phyloP scores from a whole-genome alignment of 345 rosid genomes.

The Rhizophora apiculata region DNA sequence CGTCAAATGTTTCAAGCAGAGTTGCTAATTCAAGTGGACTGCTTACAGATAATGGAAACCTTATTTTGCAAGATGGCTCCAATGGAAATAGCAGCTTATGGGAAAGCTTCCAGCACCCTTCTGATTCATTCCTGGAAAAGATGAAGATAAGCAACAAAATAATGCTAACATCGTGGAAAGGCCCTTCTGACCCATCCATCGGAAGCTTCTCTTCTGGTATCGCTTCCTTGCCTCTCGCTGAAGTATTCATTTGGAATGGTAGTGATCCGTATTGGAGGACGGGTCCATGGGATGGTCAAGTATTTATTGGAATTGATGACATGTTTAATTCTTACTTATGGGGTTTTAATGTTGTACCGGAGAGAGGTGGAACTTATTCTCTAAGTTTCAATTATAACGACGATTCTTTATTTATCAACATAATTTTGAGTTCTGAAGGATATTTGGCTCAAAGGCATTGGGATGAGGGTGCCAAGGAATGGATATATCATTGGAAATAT shows the following conservation, averaged over 20 bases:
- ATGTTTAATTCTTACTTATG: constrained; percentile 25
- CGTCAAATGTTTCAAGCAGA: constrained; percentile 13
- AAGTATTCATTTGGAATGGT: constrained; percentile 44
- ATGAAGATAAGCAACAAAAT: constrained; percentile 8
- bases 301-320: constrained; percentile 30
- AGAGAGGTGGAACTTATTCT: constrained; percentile 21
- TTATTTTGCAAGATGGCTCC: background rate
- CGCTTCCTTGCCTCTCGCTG: constrained; percentile 28
- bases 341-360: constrained; percentile 23
- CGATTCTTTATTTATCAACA: background rate
- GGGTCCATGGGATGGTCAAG: constrained; percentile 59
- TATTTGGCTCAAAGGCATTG: constrained; percentile 4
- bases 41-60: constrained; percentile 9
- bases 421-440: constrained; percentile 37
- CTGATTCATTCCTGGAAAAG: constrained; percentile 22
- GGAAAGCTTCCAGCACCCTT: constrained; percentile 24
- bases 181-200: constrained; percentile 47
- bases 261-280: constrained; percentile 38
- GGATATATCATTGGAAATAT: background rate
- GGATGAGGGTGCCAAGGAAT: constrained; percentile 14
- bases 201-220: constrained; percentile 35
- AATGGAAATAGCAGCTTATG: background rate
- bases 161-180: constrained; percentile 47
- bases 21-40: background rate
- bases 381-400: constrained; percentile 3